Evolutionary conservation across 768 basidiomycete genomes (phyloP).

Genomic region (Mycena rebaudengoi): DNA sequence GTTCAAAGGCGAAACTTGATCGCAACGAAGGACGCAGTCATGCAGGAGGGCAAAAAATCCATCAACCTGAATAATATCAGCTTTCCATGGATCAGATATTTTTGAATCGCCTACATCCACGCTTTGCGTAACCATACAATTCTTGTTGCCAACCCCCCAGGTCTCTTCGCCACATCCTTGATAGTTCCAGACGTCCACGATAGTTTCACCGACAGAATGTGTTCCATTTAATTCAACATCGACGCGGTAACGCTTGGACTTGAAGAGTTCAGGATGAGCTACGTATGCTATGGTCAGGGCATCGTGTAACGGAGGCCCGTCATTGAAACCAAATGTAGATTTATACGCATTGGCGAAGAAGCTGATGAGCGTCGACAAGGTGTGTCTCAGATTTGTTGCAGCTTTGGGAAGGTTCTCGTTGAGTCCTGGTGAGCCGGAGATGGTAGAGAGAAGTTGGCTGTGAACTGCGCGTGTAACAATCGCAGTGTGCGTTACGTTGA

Average conservation of each 20-base stretch:
- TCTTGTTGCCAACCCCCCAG: constrained; percentile 81
- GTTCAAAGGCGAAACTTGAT: constrained; percentile 69
- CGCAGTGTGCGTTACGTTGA: constrained; percentile 90
- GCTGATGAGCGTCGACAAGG: constrained; percentile 75
- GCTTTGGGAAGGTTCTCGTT: constrained; percentile 41
- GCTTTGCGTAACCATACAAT: constrained; percentile 74
- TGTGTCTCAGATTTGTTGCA: constrained; percentile 65
- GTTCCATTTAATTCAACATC: constrained; percentile 81
- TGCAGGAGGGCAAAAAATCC: constrained; percentile 74
- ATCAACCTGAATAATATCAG: constrained; percentile 54
- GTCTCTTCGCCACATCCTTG: constrained; percentile 60
- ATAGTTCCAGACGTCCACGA: constrained; percentile 82
- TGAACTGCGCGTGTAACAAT: constrained; percentile 72
- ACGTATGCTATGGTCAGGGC: constrained; percentile 84
- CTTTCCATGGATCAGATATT: background rate
- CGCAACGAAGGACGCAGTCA: constrained; percentile 65
- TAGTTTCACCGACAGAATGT: constrained; percentile 78
- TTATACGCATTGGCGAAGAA: constrained; percentile 81
- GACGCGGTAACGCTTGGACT: constrained; percentile 70
- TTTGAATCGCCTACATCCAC: constrained; percentile 63
- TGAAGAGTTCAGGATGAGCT: constrained; percentile 72
- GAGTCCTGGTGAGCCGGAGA: constrained; percentile 10
- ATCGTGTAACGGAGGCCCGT: constrained; percentile 90
- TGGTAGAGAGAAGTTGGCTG: constrained; percentile 56
- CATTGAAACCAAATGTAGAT: constrained; percentile 79